Evolutionary conservation across 768 basidiomycete species (phyloP).

Genomic region (Boletus bicolor): DNA sequence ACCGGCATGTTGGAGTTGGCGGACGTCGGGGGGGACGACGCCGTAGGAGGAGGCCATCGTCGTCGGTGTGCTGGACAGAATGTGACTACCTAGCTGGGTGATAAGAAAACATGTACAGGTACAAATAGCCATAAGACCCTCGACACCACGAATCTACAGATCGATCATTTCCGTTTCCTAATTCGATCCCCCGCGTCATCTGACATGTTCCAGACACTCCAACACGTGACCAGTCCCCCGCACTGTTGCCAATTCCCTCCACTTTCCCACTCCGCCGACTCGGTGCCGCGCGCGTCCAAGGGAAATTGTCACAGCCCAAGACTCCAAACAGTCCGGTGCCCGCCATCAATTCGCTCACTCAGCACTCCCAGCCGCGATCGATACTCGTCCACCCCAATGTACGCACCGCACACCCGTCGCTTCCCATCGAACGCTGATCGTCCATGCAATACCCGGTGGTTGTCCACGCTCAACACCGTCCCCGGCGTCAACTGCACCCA

Average conservation of each 20-base stretch:
- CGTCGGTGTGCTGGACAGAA: conserved; percentile 2
- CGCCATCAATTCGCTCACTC: conserved; percentile 44
- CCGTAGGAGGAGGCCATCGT: conserved; percentile 22
- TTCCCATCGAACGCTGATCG: conserved; percentile 87
- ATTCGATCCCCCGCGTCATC: conserved; percentile 17
- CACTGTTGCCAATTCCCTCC: conserved; percentile 23
- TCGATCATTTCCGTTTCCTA: conserved; percentile 5
- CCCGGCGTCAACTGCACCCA: conserved; percentile 91
- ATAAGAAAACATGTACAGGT: conserved; percentile 18
- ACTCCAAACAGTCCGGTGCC: conserved; percentile 58
- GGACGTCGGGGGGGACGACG: conserved; percentile 19
- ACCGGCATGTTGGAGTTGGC: not conserved
- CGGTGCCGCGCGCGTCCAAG: conserved; percentile 19
- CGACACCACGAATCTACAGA: conserved; percentile 18
- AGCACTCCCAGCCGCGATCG: conserved; percentile 72
- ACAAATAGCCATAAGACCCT: conserved; percentile 24
- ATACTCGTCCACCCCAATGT: conserved; percentile 90
- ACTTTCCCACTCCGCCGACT: conserved; percentile 11
- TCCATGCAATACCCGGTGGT: conserved; percentile 92
- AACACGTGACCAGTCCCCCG: conserved; percentile 18
- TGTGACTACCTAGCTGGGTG: not conserved
- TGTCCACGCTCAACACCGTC: conserved; percentile 89
- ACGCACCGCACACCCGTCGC: conserved; percentile 94
- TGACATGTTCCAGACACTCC: conserved; percentile 15
- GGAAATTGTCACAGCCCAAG: conserved; percentile 40